Evolutionary conservation across 306 rosid genomes (phyloP), one percentile per base, ranked within the genome.

Genomic region (Gynostemma pentaphyllum): DNA sequence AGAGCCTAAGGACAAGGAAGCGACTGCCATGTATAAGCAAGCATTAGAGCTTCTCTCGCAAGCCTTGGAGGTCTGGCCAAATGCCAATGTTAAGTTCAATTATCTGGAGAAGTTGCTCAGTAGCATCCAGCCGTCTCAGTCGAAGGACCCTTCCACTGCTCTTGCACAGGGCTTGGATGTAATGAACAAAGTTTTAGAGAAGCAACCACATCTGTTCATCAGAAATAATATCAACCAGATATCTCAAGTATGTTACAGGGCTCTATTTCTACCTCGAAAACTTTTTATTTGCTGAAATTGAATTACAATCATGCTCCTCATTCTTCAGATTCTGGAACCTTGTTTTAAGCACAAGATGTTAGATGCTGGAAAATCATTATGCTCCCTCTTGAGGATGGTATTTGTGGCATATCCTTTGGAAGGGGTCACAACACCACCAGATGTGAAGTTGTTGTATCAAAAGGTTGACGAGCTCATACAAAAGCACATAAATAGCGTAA

Each of bases 121-220:
- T 80, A 86, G 95, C 69, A 84, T 94, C 76, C 99, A 94, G 69
- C 97, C 92, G 76, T 85, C 99, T 80, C 99, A 89, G 68, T 76
- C 97, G 63, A 94, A 94, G 84, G 99, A 94, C 72, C 99, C 99
- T 64, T 75, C 99, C 70, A 94, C 99, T 23, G 94, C 99, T 42
- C 85, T 94, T 57, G 97, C 95, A 9, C 99, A 94, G 86, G 99
- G 99, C 72, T 81, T 94, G 78, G 99, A 94, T 81, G 97, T 94
- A 68, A 83, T 94, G 97, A 94, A 94, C 95, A 94, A 84, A 81
- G 97, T 94, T 60, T 77, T 94, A 48, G 99, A 94, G 85, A 94
- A 89, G 81, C 99, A 94, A 78, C 94, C 99, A 15, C 97, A 89
- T 78, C 72, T 94, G 76, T 94, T 94, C 81, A 85, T 86, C 68